phyloP scores from a whole-genome alignment of 352 stramenopile species.

The Phytophthora agathidicida region DNA sequence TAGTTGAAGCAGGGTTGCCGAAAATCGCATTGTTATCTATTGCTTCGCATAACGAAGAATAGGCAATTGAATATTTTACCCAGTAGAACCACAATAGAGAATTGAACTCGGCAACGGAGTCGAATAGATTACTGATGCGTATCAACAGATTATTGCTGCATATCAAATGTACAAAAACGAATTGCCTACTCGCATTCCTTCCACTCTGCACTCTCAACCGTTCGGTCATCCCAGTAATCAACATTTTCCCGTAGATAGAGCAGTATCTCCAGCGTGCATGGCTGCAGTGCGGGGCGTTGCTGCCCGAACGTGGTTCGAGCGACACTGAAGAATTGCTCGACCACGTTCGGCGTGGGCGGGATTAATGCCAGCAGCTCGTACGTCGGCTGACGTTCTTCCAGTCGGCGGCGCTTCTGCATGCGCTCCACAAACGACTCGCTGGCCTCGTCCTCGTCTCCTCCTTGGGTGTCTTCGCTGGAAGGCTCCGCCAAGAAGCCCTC shows the following conservation, averaged over 20 bases:
- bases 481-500: too few species aligned
- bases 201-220: too few species aligned
- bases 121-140: too few species aligned
- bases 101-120: too few species aligned
- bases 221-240: slow-evolving; percentile 10
- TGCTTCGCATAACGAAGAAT: too few species aligned
- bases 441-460: neutral
- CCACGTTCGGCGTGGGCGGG: slow-evolving; percentile 11
- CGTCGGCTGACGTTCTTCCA: neutral
- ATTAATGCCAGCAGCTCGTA: slow-evolving; percentile 10
- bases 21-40: too few species aligned
- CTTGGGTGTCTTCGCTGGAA: neutral
- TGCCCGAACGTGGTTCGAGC: slow-evolving; percentile 9
- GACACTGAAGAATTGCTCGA: slow-evolving; percentile 13
- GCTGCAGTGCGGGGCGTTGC: slow-evolving; percentile 6
- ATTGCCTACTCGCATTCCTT: too few species aligned
- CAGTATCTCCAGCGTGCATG: slow-evolving; percentile 10
- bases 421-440: slow-evolving; percentile 15
- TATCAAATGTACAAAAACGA: too few species aligned
- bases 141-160: too few species aligned
- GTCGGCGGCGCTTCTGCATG: neutral
- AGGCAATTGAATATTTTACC: too few species aligned
- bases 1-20: too few species aligned
- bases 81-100: too few species aligned
- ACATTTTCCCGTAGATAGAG: slow-evolving; percentile 11